Conservation (phyloP, 2,329 filamentous ascomycete species). For the Fusarium sp. region DNA sequence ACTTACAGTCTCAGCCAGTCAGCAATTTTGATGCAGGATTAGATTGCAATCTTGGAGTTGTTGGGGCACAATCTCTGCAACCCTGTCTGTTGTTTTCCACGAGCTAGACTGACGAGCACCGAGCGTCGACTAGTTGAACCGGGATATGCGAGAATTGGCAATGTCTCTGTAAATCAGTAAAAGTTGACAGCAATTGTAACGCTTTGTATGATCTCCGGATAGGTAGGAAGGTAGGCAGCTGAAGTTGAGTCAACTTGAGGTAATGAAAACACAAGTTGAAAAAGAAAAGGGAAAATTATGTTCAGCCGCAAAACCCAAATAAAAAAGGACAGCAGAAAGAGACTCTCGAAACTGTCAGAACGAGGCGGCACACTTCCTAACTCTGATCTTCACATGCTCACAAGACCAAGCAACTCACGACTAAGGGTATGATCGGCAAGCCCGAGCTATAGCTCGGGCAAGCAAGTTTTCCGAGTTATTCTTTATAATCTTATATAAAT, state of each 20-base stretch:
- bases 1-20: conserved; percentile 27
- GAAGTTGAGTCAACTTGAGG: not conserved
- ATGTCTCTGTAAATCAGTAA: not conserved
- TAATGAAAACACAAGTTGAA: conserved; percentile 12
- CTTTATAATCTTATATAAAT: no score
- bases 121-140: conserved; percentile 33
- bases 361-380: conserved; percentile 10
- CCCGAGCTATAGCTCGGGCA: no score
- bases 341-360: not conserved
- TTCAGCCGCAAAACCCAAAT: conserved; percentile 20
- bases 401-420: conserved; percentile 28
- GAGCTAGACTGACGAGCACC: conserved; percentile 24
- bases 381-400: conserved; percentile 40
- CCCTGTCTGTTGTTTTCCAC: conserved; percentile 18
- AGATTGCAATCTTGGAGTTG: conserved; percentile 11
- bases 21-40: conserved; percentile 14
- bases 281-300: conserved; percentile 8
- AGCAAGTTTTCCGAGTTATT: no score
- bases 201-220: not conserved
- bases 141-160: conserved; percentile 30
- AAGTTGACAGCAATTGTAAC: not conserved
- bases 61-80: conserved; percentile 25
- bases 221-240: no score
- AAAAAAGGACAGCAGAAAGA: not conserved
- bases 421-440: no score